A percentile compares a stretch with the other conserved stretches of the same genome.
These are phyloP conservation scores for Sphaerulina vaccinii DNA, from an alignment of 2,329 filamentous ascomycete genomes.

Conservation along the genomic window DNA sequence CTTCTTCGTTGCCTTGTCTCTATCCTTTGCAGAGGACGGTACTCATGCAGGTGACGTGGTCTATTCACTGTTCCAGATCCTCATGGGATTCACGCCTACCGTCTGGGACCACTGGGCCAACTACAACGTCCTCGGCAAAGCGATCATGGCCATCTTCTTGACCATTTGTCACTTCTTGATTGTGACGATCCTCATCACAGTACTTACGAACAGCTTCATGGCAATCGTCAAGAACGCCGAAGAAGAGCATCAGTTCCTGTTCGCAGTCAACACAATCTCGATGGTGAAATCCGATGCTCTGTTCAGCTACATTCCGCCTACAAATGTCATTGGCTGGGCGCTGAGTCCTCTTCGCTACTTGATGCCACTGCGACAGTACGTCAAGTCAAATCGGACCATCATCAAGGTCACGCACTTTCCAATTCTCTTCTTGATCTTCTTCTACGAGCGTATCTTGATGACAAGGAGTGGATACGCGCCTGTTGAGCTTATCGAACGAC, in stretches of 20 bases:
- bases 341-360: constrained; percentile 78
- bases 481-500: constrained; percentile 78
- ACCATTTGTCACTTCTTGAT: constrained; percentile 95
- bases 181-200: constrained; percentile 89
- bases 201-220: constrained; percentile 97
- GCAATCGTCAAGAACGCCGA: constrained; percentile 89
- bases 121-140: constrained; percentile 77
- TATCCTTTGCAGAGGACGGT: constrained; percentile 66
- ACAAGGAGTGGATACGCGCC: constrained; percentile 75
- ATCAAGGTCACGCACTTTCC: constrained; percentile 92
- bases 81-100: constrained; percentile 94
- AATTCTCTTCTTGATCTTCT: constrained; percentile 78
- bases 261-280: constrained; percentile 94
- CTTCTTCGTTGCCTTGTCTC: constrained; percentile 91
- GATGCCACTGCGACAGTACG: constrained; percentile 77
- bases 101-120: constrained; percentile 86
- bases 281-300: constrained; percentile 98
- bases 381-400: constrained; percentile 81
- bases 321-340: constrained; percentile 88
- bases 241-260: constrained; percentile 87
- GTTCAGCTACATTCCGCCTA: constrained; percentile 89
- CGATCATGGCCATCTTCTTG: constrained; percentile 75
- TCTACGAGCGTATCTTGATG: constrained; percentile 80
- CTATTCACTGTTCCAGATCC: constrained; percentile 86
- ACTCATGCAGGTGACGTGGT: constrained; percentile 73